phyloP scores from a whole-genome alignment of 2,329 filamentous ascomycete genomes.

The Aspergillus neoniger region DNA sequence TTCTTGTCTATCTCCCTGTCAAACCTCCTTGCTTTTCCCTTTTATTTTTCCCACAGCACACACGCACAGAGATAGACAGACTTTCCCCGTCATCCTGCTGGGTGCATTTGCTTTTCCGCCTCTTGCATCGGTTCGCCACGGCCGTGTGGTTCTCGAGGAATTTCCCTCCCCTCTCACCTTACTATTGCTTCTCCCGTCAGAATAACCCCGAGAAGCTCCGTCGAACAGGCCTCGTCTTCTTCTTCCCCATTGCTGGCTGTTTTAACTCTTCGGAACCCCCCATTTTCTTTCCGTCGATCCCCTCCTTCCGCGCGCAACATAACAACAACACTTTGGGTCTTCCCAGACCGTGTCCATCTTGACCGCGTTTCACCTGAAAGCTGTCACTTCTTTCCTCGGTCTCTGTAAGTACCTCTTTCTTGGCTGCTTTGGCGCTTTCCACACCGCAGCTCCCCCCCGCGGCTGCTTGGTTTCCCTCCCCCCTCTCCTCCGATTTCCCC shows the following conservation, averaged over 20 bases:
- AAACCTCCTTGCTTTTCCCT: not conserved
- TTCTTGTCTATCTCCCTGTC: not conserved
- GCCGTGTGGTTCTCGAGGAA: not conserved
- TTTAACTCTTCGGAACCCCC: constrained; percentile 8
- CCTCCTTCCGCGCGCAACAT: not conserved
- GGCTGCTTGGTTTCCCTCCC: not conserved
- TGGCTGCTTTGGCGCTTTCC: not conserved
- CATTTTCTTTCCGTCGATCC: not conserved
- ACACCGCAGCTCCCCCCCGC: constrained; percentile 11
- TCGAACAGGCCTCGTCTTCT: constrained; percentile 1
- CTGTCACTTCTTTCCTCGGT: constrained; percentile 3
- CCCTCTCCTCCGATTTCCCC: not conserved
- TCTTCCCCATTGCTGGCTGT: not conserved
- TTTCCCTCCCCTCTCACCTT: not conserved
- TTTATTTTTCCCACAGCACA: not conserved
- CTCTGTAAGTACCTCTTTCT: constrained; percentile 11
- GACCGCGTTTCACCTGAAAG: constrained; percentile 1
- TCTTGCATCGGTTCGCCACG: not conserved
- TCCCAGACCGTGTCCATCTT: not conserved
- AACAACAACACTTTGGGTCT: not conserved
- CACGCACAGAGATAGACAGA: too few relatives aligned
- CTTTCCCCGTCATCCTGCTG: not conserved
- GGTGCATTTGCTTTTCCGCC: not conserved
- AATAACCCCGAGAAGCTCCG: constrained; percentile 11
- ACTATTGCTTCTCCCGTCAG: not conserved